Base-by-base conservation (phyloP, 768 basidiomycete genomes). In the Dacryopinax spathularia region DNA sequence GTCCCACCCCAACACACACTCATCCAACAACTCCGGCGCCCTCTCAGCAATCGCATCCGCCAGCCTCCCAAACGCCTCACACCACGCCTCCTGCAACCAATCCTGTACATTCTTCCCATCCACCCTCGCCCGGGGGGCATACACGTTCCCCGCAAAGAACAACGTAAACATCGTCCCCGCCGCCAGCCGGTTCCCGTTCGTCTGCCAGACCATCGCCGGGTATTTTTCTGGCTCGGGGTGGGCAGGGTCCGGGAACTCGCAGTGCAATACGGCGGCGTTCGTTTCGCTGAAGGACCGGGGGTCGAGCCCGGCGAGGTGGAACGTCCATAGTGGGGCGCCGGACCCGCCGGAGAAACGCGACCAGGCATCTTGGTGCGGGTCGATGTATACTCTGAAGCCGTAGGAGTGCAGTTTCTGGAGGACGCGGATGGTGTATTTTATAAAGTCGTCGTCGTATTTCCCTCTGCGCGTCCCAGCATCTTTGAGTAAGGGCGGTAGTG, bases 281-380 rank as follows among this genome's bases (percentile, higher is more conserved):
- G 39, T 41, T 6, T 4, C 5, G 7, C 5, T 41, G 18, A 6
- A 41, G 6, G 39, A 6, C 18, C 39, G 18, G 18, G 18, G 39
- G 39, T 18, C 79, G 66, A 98, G 84, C 12, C 94, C 95, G 70
- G 91, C 95, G 0, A 93, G 94, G 5, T 80, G 77, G 9, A 96
- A 80, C 0, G 91, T 93, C 94, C 94, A 97, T 70, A 84, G 93
- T 0, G 94, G 94, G 0, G 94, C 94, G 13, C 94, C 94, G 2
- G 91, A 92, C 7, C 95, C 95, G 20, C 92, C 91, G 18, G 88
- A 87, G 77, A 91, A 95, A 43, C 95, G 89, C 1, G 93, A 95
- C 88, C 92, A 98, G 39, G 83, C 81, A 70, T 99, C 95, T 73
- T 99, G 96, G 73, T 99, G 95, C 4, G 95, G 92, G 70, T 97